Conservation (phyloP, 2,329 filamentous ascomycete species). For the Pseudocercospora cruenta region DNA sequence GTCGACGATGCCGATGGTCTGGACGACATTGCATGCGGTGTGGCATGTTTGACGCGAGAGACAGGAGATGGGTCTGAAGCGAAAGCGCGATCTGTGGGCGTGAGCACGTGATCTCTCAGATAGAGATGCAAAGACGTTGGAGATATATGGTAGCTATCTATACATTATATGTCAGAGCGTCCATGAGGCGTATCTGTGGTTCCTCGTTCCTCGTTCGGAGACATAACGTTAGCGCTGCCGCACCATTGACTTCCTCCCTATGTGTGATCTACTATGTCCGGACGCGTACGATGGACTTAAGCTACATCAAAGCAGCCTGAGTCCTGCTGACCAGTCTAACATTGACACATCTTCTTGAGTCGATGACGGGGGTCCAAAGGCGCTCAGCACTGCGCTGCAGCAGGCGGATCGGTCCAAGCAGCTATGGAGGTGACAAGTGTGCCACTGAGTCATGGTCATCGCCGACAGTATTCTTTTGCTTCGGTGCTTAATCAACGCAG, state of each 20-base stretch:
- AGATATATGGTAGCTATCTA: background rate
- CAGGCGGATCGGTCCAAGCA: background rate
- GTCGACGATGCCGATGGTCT: constrained; percentile 20
- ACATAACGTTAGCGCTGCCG: background rate
- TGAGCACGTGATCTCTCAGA: background rate
- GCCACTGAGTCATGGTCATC: background rate
- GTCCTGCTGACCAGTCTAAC: background rate
- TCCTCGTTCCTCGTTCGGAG: background rate
- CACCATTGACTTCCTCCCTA: background rate
- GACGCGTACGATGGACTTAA: background rate
- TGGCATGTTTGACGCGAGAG: background rate
- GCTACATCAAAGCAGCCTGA: background rate
- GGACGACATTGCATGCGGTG: constrained; percentile 22
- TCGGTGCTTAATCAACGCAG: background rate
- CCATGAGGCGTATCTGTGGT: background rate
- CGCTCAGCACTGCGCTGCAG: background rate
- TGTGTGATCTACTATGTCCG: background rate
- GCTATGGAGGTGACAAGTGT: background rate
- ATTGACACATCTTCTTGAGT: background rate
- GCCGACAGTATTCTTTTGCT: background rate
- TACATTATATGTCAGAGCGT: background rate
- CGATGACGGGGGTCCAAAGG: too few relatives aligned
- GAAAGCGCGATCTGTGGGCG: background rate
- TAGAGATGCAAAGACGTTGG: background rate
- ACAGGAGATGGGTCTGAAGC: background rate